Evolutionary conservation across 2,329 filamentous ascomycete genomes (phyloP).

Genomic region (Claviceps arundinis): DNA sequence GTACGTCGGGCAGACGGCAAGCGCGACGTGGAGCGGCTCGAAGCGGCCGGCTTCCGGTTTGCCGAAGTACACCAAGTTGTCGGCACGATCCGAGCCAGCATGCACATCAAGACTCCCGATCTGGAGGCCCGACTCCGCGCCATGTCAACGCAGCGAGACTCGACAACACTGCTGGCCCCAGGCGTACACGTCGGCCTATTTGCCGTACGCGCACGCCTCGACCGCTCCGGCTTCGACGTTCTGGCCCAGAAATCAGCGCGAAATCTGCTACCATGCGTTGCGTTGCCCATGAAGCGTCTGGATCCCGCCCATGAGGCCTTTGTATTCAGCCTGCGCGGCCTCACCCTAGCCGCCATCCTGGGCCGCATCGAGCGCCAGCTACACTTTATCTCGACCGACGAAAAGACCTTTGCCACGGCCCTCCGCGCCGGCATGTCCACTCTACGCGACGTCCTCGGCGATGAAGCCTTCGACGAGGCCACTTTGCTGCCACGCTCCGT

Average conservation of each 20-base stretch:
- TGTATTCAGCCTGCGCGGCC: constrained; percentile 34
- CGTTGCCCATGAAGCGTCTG: constrained; percentile 38
- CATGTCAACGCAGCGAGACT: constrained; percentile 47
- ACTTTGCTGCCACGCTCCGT: constrained; percentile 29
- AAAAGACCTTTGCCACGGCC: constrained; percentile 30
- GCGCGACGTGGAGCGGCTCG: constrained; percentile 49
- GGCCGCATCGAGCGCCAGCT: constrained; percentile 20
- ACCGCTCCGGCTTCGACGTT: constrained; percentile 47
- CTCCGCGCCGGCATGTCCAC: constrained; percentile 29
- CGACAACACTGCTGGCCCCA: constrained; percentile 31
- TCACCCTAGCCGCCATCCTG: constrained; percentile 22
- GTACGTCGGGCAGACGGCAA: constrained; percentile 48
- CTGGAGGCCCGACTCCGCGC: constrained; percentile 47
- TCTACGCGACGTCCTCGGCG: constrained; percentile 28
- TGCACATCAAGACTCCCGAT: constrained; percentile 57
- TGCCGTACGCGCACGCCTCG: constrained; percentile 37
- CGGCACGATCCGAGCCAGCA: constrained; percentile 52
- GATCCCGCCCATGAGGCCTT: constrained; percentile 42
- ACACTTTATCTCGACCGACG: constrained; percentile 24
- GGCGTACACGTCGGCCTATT: constrained; percentile 48
- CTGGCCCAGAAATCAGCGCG: constrained; percentile 42
- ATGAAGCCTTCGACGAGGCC: constrained; percentile 32
- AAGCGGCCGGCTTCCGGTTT: constrained; percentile 67
- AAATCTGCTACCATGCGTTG: constrained; percentile 47
- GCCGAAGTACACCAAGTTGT: constrained; percentile 55